phyloP scores from a whole-genome alignment of 179 eudicot genomes.

The Beta lomatogona region DNA sequence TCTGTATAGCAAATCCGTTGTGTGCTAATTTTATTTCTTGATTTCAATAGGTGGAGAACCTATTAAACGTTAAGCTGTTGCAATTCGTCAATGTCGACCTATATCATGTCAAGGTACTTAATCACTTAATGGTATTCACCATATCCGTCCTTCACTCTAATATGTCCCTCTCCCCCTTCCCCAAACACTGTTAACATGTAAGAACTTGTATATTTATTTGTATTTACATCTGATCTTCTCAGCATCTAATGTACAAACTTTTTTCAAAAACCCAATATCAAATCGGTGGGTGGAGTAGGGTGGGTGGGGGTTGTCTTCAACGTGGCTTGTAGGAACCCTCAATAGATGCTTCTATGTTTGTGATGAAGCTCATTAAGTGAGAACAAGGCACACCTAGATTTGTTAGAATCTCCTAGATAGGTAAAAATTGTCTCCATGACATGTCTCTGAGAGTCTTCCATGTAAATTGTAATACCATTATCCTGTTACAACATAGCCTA shows the following conservation, averaged over 20 bases:
- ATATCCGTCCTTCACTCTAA: constrained; percentile 7
- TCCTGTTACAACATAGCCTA: not conserved
- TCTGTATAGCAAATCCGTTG: not conserved
- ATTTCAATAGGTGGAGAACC: constrained; percentile 65
- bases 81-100: constrained; percentile 77
- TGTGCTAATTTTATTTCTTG: constrained; percentile 34
- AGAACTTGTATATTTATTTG: not conserved
- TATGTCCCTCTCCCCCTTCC: not conserved
- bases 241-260: not conserved
- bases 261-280: not conserved
- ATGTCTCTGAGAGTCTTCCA: not conserved
- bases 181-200: not conserved
- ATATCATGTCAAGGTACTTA: constrained; percentile 86
- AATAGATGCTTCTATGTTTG: not conserved
- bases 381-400: not conserved
- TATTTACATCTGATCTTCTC: not conserved
- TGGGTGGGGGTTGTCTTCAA: too few relatives aligned
- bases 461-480: not conserved
- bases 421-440: not conserved
- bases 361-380: not conserved
- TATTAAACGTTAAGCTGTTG: constrained; percentile 63
- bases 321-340: not conserved
- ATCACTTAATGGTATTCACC: constrained; percentile 36
- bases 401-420: not conserved
- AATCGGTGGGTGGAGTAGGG: not conserved